Base-by-base conservation (phyloP, 805 yeast species). In the Ascoidea asiatica region DNA sequence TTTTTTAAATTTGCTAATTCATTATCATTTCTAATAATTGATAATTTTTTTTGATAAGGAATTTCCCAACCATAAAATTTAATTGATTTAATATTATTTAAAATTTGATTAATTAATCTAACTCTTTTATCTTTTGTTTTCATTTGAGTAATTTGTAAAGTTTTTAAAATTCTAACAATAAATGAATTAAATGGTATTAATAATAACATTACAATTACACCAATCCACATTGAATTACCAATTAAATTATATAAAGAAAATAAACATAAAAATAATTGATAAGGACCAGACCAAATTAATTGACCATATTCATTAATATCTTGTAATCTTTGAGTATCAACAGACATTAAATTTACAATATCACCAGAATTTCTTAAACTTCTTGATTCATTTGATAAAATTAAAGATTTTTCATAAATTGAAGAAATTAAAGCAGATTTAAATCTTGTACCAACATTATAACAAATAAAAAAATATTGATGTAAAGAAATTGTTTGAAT, bases 151-250 rank as follows among this genome's bases (percentile, higher is more conserved):
- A 82, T 84, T 62, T 89, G 96, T 49, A 87, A 67, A 8, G 60
- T 67, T 62, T 81, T 85, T 61, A 81, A 88, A 46, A 64, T 63
- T 53, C 73, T 72, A 49, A 88, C 82, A 51, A 89, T 66, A 19
- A 67, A 59, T 2, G 86, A 79, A 57, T 89, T 88, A 42, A 86
- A 56, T 4, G 96, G 95, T 51, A 88, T 77, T 74, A 87, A 78
- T 23, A 87, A 55, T 3, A 79, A 56, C 75, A 89, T 77, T 46
- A 90, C 77, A 29, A 73, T 62, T 13, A 90, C 94, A 60, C 97
- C 97, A 38, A 95, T 81, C 95, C 96, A 86, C 95, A 89, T 88
- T n/a, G 92, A 75, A 47, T 79, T 75, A 36, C 96, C 96, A 46
- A 89, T 62, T 40, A 89, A 63, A 4, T 74, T 72, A 60, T 87